Percentiles rank a stretch among this genome's conserved stretches.
phyloP scores from a whole-genome alignment of 768 basidiomycete species.

The Russula compacta region DNA sequence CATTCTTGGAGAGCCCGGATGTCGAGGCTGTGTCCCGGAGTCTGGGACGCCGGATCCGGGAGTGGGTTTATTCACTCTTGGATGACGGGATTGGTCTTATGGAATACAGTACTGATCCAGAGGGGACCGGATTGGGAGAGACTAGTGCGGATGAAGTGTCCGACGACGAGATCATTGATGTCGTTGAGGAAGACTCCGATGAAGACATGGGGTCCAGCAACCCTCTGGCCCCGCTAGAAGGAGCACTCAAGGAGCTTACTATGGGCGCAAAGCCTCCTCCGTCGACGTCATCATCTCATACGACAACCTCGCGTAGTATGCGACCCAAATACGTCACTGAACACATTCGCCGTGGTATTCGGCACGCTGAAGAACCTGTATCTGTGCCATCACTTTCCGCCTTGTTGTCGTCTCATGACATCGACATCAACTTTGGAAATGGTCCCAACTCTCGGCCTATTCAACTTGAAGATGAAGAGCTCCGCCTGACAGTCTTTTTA shows the following conservation, averaged over 20 bases:
- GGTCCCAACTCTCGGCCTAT: constrained; percentile 33
- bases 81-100: constrained; percentile 61
- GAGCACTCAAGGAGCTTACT: constrained; percentile 53
- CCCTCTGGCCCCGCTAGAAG: constrained; percentile 59
- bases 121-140: constrained; percentile 22
- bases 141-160: constrained; percentile 32
- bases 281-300: constrained; percentile 31
- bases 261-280: constrained; percentile 23
- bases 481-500: constrained; percentile 48
- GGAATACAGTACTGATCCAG: constrained; percentile 21
- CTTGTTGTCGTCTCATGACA: constrained; percentile 33
- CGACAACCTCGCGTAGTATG: constrained; percentile 21
- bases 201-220: constrained; percentile 37
- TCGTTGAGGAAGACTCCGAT: constrained; percentile 52
- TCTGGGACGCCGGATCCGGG: constrained; percentile 52
- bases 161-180: constrained; percentile 60
- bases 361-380: constrained; percentile 53
- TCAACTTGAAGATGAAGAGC: constrained; percentile 39
- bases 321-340: constrained; percentile 35
- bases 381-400: constrained; percentile 39
- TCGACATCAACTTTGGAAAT: constrained; percentile 8
- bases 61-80: constrained; percentile 59
- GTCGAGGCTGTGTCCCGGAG: constrained; percentile 53
- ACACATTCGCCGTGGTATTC: constrained; percentile 60
- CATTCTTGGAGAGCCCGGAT: constrained; percentile 78